Percentiles rank a stretch among this genome's conserved stretches.
These are phyloP conservation scores for Entomortierella beljakovae DNA, from an alignment of 192 early-diverging fungal species.

Conservation along the genomic window DNA sequence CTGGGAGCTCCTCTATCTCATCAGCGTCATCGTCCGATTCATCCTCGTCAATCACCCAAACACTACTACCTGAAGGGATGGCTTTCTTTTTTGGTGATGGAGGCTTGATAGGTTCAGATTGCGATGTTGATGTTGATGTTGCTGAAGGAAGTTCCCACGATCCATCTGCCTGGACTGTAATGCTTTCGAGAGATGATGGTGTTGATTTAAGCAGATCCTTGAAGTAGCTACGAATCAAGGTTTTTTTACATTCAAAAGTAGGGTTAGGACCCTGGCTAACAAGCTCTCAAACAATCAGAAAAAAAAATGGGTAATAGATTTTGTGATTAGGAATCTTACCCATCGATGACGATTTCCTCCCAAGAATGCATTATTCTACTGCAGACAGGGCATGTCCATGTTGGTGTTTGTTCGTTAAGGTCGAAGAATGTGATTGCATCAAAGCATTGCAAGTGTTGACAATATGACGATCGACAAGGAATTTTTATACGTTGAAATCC, in stretches of 20 bases:
- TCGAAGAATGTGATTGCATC: conserved; percentile 78
- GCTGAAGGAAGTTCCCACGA: conserved; percentile 45
- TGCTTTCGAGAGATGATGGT: conserved; percentile 50
- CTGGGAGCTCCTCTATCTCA: neutral
- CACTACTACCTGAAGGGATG: conserved; percentile 1
- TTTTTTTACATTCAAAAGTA: neutral
- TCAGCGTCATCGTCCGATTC: conserved; percentile 37
- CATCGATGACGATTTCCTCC: conserved; percentile 77
- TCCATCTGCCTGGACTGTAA: conserved; percentile 60
- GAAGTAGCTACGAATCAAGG: conserved; percentile 48
- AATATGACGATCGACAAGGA: conserved; percentile 70
- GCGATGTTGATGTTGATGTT: conserved; percentile 16
- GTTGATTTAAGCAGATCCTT: conserved; percentile 53
- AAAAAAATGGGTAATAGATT: conserved; percentile 2
- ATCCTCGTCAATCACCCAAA: conserved; percentile 52
- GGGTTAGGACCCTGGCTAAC: no score
- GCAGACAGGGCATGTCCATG: conserved; percentile 85
- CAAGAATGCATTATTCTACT: conserved; percentile 58
- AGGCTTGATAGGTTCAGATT: neutral
- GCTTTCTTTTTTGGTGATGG: conserved; percentile 33
- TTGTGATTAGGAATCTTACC: conserved; percentile 59
- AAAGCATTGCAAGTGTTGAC: conserved; percentile 89
- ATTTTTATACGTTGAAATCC: conserved; percentile 72
- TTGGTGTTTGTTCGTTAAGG: conserved; percentile 74
- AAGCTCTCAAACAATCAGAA: no score